These are phyloP conservation scores for Aspergillus quadrilineatus DNA, from an alignment of 2,329 filamentous ascomycete genomes.

Conservation along the genomic window DNA sequence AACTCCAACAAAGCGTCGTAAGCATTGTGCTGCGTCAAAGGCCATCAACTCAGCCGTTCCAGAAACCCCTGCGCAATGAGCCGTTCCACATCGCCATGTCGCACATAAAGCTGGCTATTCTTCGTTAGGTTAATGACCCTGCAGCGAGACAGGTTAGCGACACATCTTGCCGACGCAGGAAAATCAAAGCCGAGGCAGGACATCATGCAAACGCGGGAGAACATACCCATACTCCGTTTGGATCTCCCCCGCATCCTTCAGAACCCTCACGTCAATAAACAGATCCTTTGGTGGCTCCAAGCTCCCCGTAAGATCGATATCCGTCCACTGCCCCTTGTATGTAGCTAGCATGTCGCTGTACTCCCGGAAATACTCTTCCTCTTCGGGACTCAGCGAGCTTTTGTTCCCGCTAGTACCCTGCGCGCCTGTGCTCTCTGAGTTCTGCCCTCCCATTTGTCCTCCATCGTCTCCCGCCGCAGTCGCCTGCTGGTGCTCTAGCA, in stretches of 20 bases:
- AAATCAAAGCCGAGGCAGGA: background rate
- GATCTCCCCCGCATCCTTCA: conserved; percentile 97
- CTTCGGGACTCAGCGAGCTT: conserved; percentile 87
- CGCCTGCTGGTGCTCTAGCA: conserved; percentile 67
- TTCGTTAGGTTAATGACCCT: conserved; percentile 95
- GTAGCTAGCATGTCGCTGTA: conserved; percentile 91
- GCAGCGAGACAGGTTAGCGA: conserved; percentile 23
- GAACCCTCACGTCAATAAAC: conserved; percentile 92
- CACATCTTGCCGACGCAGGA: background rate
- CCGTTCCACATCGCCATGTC: conserved; percentile 91
- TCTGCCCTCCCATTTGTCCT: conserved; percentile 2
- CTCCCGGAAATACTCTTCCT: conserved; percentile 91
- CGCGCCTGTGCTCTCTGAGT: conserved; percentile 35
- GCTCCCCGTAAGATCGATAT: conserved; percentile 91
- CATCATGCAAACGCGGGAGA: background rate
- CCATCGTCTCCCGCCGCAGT: conserved; percentile 36
- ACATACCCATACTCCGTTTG: conserved; percentile 97
- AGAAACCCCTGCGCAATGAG: conserved; percentile 93
- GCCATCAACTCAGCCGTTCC: conserved; percentile 74
- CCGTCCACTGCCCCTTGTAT: conserved; percentile 98
- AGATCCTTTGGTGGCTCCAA: conserved; percentile 91
- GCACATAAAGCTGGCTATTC: conserved; percentile 97
- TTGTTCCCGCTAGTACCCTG: conserved; percentile 47
- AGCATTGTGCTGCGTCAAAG: background rate
- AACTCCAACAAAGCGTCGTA: background rate